phyloP scores from a whole-genome alignment of 2,329 filamentous ascomycete genomes.

The Rhynchosporium secalis region DNA sequence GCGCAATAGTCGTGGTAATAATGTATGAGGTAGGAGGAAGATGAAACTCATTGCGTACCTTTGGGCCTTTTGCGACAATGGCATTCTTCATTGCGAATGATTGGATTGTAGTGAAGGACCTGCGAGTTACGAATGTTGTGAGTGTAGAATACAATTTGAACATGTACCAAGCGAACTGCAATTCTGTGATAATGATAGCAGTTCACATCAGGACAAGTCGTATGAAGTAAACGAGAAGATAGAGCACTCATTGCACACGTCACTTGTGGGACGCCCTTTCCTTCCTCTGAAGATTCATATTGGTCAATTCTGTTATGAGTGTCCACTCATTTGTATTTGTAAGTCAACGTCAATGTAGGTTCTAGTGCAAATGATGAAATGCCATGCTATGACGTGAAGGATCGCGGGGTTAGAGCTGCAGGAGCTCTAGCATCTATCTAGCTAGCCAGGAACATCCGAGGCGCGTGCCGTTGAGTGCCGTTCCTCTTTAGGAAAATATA shows the following conservation, averaged over 20 bases:
- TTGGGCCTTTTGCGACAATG: constrained; percentile 34
- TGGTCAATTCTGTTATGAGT: background rate
- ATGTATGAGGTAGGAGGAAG: no score
- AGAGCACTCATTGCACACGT: background rate
- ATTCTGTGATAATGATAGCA: background rate
- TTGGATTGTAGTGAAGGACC: background rate
- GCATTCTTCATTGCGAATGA: constrained; percentile 38
- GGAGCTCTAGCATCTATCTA: background rate
- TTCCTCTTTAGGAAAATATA: background rate
- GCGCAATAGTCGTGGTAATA: no score
- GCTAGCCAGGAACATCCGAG: constrained; percentile 4
- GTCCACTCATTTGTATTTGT: constrained; percentile 2
- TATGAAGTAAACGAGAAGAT: background rate
- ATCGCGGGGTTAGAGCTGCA: constrained; percentile 6
- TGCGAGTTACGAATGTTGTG: background rate
- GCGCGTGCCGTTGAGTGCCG: background rate
- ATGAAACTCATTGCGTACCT: background rate
- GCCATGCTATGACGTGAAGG: background rate
- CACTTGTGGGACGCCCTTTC: background rate
- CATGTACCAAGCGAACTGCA: background rate
- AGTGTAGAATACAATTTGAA: background rate
- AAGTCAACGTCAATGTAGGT: background rate
- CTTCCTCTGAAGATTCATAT: background rate
- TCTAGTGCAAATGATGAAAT: constrained; percentile 5
- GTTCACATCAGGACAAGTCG: background rate